Conservation (phyloP, 1,139 yeast genomes). For the Geotrichum australiense region DNA sequence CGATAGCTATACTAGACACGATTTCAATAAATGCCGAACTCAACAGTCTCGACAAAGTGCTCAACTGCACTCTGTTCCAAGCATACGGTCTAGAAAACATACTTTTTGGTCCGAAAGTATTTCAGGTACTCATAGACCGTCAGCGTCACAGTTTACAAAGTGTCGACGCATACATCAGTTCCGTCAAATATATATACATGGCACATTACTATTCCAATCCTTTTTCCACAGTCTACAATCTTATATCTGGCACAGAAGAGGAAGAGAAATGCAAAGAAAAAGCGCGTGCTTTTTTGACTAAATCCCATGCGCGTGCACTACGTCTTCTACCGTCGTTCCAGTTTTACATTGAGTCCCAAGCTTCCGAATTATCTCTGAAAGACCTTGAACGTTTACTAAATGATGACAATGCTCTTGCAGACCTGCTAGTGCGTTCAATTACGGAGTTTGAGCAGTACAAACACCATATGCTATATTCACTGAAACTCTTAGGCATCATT, state of each 20-base stretch:
- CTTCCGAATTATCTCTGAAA: not conserved
- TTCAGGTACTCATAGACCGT: conserved; percentile 23
- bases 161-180: conserved; percentile 47
- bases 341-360: conserved; percentile 33
- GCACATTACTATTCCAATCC: conserved; percentile 67
- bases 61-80: conserved; percentile 22
- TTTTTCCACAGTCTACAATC: conserved; percentile 39
- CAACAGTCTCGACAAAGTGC: conserved; percentile 21
- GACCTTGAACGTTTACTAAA: conserved; percentile 4
- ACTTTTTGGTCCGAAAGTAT: conserved; percentile 28
- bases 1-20: conserved; percentile 26
- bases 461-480: conserved; percentile 11
- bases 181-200: conserved; percentile 59
- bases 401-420: conserved; percentile 5
- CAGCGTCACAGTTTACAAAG: conserved; percentile 31
- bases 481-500: conserved; percentile 7
- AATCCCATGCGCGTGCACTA: conserved; percentile 35
- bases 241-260: conserved; percentile 35
- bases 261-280: conserved; percentile 21
- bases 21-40: conserved; percentile 25
- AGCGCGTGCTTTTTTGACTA: conserved; percentile 29
- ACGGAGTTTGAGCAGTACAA: conserved; percentile 11
- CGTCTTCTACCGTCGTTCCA: conserved; percentile 44
- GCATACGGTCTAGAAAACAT: conserved; percentile 15
- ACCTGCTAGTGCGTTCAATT: conserved; percentile 5